A percentile compares a stretch with the other conserved stretches of the same genome.
Conservation (phyloP, 2,329 filamentous ascomycete genomes). For the Cercospora zeae-maydis region DNA sequence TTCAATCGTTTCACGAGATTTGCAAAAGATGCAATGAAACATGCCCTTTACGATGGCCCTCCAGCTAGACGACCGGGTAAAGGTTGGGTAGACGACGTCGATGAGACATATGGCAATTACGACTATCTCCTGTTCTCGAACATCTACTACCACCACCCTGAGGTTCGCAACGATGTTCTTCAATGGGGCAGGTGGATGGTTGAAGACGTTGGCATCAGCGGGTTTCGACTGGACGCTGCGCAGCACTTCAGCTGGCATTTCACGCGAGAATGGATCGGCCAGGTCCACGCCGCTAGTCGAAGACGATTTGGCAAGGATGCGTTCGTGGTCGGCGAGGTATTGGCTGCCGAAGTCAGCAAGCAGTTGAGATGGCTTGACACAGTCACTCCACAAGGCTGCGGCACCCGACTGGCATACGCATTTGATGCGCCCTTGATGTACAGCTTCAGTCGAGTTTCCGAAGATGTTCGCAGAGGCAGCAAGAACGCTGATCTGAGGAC, state of each 20-base stretch:
- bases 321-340: conserved; percentile 69
- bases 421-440: conserved; percentile 68
- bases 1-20: conserved; percentile 28
- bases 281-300: conserved; percentile 49
- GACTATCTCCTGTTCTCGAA: conserved; percentile 72
- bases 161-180: conserved; percentile 62
- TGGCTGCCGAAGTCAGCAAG: conserved; percentile 56
- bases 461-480: conserved; percentile 37
- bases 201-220: conserved; percentile 57
- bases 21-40: conserved; percentile 21
- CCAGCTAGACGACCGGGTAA: conserved; percentile 46
- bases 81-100: conserved; percentile 60
- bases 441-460: conserved; percentile 61
- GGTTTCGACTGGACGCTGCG: conserved; percentile 68
- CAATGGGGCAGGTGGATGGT: conserved; percentile 67
- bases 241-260: conserved; percentile 70
- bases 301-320: conserved; percentile 44
- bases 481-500: conserved; percentile 58
- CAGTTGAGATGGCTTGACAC: conserved; percentile 52
- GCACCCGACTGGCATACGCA: conserved; percentile 51
- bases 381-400: conserved; percentile 37
- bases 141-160: conserved; percentile 61
- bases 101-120: conserved; percentile 61
- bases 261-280: conserved; percentile 59
- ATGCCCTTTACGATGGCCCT: neutral